These are phyloP conservation scores for Strobilomyces echinocephalus DNA, from an alignment of 768 basidiomycete species.

Conservation along the genomic window DNA sequence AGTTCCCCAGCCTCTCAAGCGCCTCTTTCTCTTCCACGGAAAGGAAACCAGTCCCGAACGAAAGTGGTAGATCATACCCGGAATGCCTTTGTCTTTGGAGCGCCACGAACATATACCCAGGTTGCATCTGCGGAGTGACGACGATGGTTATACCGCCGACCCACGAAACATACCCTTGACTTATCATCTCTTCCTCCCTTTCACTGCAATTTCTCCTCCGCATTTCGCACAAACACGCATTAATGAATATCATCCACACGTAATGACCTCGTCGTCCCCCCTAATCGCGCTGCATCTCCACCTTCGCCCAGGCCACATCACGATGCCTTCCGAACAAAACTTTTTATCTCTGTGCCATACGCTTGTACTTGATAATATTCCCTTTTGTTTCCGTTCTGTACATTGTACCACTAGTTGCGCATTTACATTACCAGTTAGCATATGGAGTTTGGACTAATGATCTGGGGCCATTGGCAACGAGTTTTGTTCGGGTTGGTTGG, in stretches of 20 bases:
- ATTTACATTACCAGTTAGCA: constrained; percentile 33
- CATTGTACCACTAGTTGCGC: constrained; percentile 33
- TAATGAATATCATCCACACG: constrained; percentile 26
- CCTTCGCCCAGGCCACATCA: constrained; percentile 10
- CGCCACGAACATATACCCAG: constrained; percentile 27
- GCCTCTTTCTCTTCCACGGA: constrained; percentile 65
- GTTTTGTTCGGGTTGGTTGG: constrained; percentile 26
- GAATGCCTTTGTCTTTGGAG: constrained; percentile 10
- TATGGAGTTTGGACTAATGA: constrained; percentile 33
- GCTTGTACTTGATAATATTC: constrained; percentile 31
- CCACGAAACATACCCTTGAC: constrained; percentile 35
- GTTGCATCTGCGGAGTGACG: constrained; percentile 23
- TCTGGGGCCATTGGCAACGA: constrained; percentile 27
- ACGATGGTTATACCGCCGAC: constrained; percentile 30
- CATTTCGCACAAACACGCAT: constrained; percentile 22
- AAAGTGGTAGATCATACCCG: constrained; percentile 24
- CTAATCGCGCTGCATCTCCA: constrained; percentile 30
- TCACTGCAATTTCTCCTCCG: constrained; percentile 20
- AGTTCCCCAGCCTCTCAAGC: constrained; percentile 51
- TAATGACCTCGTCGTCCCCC: constrained; percentile 28
- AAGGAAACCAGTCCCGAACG: constrained; percentile 32
- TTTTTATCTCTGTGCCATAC: constrained; percentile 29
- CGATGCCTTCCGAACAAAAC: constrained; percentile 21
- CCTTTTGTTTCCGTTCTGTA: constrained; percentile 22
- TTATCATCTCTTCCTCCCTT: constrained; percentile 22